These are phyloP conservation scores for Centrapalus pauciflorus DNA, from an alignment of 129 eudicot genomes.

Conservation along the genomic window DNA sequence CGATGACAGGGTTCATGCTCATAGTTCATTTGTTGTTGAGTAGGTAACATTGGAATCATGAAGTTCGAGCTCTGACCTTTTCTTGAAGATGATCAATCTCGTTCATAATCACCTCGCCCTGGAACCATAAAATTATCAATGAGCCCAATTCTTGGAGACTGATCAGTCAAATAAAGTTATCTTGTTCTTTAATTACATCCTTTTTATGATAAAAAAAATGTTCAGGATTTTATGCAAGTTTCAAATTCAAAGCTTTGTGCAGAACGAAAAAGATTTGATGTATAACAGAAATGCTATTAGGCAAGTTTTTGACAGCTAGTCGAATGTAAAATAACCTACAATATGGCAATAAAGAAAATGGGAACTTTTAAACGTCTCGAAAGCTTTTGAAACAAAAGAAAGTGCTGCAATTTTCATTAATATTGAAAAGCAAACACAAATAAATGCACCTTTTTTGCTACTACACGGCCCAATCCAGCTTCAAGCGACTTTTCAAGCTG, in stretches of 20 bases:
- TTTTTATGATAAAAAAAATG: too few species aligned
- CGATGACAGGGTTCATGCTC: neutral
- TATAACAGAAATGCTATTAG: too few species aligned
- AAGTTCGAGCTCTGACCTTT: slow-evolving; percentile 51
- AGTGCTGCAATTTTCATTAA: neutral
- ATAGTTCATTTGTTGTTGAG: neutral
- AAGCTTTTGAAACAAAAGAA: neutral
- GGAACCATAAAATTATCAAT: slow-evolving; percentile 14
- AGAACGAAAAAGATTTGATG: too few species aligned
- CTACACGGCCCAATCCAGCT: slow-evolving; percentile 67
- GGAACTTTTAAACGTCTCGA: neutral
- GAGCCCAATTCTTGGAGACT: too few species aligned
- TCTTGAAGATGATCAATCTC: slow-evolving; percentile 69
- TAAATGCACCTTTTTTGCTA: slow-evolving; percentile 60
- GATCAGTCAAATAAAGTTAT: too few species aligned
- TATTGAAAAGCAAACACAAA: neutral
- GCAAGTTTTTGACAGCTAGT: too few species aligned
- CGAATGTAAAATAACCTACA: neutral
- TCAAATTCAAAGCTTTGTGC: too few species aligned
- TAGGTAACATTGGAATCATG: neutral
- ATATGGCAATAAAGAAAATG: neutral
- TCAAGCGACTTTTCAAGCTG: slow-evolving; percentile 76
- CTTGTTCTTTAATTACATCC: too few species aligned
- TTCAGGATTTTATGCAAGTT: too few species aligned
- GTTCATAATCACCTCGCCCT: slow-evolving; percentile 72